Conservation (phyloP, 441 rosid genomes). For the Erodium moschatum region DNA sequence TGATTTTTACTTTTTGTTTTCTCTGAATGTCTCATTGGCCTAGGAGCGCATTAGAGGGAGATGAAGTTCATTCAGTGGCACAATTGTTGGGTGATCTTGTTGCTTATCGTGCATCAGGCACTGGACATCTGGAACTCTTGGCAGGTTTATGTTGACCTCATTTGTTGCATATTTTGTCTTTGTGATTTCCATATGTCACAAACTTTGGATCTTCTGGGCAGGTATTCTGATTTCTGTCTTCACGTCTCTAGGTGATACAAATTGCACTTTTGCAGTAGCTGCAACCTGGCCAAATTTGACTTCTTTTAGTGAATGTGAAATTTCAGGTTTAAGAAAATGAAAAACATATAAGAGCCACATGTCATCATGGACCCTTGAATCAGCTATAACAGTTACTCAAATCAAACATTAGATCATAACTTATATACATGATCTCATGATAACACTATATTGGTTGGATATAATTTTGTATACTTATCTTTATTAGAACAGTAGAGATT, state of each 20-base stretch:
- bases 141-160: constrained; percentile 42
- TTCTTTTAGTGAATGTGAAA: too few species aligned
- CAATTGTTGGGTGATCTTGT: constrained; percentile 76
- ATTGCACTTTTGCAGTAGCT: too few species aligned
- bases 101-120: constrained; percentile 82
- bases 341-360: too few species aligned
- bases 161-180: not conserved
- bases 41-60: constrained; percentile 67
- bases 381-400: too few species aligned
- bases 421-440: too few species aligned
- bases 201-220: constrained; percentile 5
- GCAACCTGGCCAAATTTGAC: too few species aligned
- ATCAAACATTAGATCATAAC: too few species aligned
- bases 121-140: constrained; percentile 84
- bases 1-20: constrained; percentile 7
- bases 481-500: too few species aligned
- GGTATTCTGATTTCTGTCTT: not conserved
- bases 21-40: constrained; percentile 16
- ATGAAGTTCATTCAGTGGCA: constrained; percentile 82
- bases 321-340: too few species aligned
- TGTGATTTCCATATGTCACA: constrained; percentile 1
- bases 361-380: too few species aligned
- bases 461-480: too few species aligned
- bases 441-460: too few species aligned
- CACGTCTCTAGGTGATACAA: not conserved